Evolutionary conservation across 768 basidiomycete genomes (phyloP).

Genomic region (Rhizopogon sp.): DNA sequence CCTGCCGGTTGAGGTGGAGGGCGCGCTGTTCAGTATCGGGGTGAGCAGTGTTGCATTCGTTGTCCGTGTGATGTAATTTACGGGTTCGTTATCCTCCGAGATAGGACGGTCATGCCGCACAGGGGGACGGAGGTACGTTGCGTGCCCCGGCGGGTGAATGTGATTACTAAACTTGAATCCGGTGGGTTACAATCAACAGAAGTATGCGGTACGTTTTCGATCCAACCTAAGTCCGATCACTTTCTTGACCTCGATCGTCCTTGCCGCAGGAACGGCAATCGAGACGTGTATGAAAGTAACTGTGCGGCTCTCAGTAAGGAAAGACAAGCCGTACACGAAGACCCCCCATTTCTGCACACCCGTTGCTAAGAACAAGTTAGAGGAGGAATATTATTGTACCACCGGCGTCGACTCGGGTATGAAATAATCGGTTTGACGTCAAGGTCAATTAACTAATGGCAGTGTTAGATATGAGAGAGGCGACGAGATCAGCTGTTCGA

Average conservation of each 20-base stretch:
- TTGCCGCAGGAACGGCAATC: conserved; percentile 48
- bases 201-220: conserved; percentile 45
- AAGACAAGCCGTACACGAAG: conserved; percentile 51
- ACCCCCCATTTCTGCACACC: conserved; percentile 51
- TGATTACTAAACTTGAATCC: neutral
- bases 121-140: conserved; percentile 57
- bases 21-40: conserved; percentile 57
- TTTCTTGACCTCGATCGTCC: neutral
- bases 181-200: conserved; percentile 28
- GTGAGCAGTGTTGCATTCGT: conserved; percentile 27
- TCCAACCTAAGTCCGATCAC: neutral
- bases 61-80: neutral
- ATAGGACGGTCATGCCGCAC: conserved; percentile 63
- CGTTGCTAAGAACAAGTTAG: conserved; percentile 12
- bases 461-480: conserved; percentile 42
- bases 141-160: no score
- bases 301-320: conserved; percentile 51
- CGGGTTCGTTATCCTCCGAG: neutral
- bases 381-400: conserved; percentile 47
- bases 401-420: conserved; percentile 48
- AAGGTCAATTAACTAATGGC: no score
- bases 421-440: neutral
- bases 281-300: conserved; percentile 56
- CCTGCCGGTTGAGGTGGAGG: conserved; percentile 54
- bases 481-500: conserved; percentile 50